These are phyloP conservation scores for Debaryomyces prosopidis DNA, from an alignment of 805 yeast genomes.

Conservation along the genomic window DNA sequence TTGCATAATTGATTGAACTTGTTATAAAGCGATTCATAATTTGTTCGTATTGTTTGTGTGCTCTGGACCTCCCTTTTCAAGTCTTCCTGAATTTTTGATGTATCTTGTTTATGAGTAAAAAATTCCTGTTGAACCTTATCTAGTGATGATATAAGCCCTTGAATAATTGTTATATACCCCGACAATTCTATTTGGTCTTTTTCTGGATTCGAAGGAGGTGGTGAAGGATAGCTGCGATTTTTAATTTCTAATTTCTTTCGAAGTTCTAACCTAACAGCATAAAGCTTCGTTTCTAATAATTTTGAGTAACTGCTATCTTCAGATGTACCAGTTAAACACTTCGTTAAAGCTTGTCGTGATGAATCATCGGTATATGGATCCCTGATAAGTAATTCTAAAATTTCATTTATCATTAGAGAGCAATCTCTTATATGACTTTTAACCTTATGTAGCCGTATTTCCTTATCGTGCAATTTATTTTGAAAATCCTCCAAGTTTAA, in stretches of 20 bases:
- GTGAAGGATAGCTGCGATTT: slow-evolving; percentile 9
- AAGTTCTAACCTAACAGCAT: slow-evolving; percentile 21
- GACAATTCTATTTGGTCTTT: slow-evolving; percentile 5
- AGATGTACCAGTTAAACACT: slow-evolving; percentile 13
- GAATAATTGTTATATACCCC: slow-evolving; percentile 16
- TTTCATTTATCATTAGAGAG: slow-evolving; percentile 16
- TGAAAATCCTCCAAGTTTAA: slow-evolving; percentile 36
- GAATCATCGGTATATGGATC: slow-evolving; percentile 16
- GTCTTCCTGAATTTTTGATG: slow-evolving; percentile 19
- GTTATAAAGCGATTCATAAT: slow-evolving; percentile 19
- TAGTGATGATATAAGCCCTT: slow-evolving; percentile 19
- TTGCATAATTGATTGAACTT: slow-evolving; percentile 20
- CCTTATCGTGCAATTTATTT: slow-evolving; percentile 29
- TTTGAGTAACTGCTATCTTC: slow-evolving; percentile 10
- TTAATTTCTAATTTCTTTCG: slow-evolving; percentile 10
- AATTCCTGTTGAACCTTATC: slow-evolving; percentile 23
- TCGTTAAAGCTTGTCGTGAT: slow-evolving; percentile 15
- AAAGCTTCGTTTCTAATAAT: slow-evolving; percentile 23
- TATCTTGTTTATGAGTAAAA: slow-evolving; percentile 18
- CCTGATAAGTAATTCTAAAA: slow-evolving; percentile 18
- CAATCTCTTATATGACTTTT: slow-evolving; percentile 14
- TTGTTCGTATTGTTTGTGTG: slow-evolving; percentile 12
- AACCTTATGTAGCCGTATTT: slow-evolving; percentile 15
- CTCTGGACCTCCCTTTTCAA: slow-evolving; percentile 20
- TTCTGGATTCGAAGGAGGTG: slow-evolving; percentile 10